phyloP scores from a whole-genome alignment of 2,329 filamentous ascomycete species.

The Penicillium sp. region DNA sequence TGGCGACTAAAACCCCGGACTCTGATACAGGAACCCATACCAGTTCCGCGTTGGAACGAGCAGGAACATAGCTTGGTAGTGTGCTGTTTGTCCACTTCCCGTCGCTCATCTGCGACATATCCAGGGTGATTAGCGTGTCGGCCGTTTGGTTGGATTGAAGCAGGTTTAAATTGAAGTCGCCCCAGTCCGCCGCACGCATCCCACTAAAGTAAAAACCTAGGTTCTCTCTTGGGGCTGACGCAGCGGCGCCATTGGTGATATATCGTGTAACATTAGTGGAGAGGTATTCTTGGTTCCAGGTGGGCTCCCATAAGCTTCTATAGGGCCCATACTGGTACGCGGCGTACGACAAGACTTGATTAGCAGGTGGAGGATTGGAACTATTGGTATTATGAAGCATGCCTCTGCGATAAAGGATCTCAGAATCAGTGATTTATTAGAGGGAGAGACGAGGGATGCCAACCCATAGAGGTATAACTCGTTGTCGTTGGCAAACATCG shows the following conservation, averaged over 20 bases:
- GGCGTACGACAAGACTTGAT: slow-evolving; percentile 55
- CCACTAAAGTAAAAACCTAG: slow-evolving; percentile 71
- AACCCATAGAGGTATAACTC: slow-evolving; percentile 65
- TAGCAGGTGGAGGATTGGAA: slow-evolving; percentile 41
- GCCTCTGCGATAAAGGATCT: slow-evolving; percentile 40
- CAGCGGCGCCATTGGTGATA: slow-evolving; percentile 63
- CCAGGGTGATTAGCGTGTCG: slow-evolving; percentile 59
- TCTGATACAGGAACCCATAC: slow-evolving; percentile 57
- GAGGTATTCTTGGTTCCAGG: slow-evolving; percentile 46
- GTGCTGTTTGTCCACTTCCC: slow-evolving; percentile 61
- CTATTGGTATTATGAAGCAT: slow-evolving; percentile 41
- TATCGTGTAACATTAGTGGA: slow-evolving; percentile 57
- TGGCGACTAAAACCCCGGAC: slow-evolving; percentile 39
- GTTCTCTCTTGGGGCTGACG: slow-evolving; percentile 67
- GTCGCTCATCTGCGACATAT: slow-evolving; percentile 54
- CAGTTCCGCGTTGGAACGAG: slow-evolving; percentile 63
- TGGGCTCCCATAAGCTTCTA: slow-evolving; percentile 31
- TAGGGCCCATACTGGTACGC: slow-evolving; percentile 52
- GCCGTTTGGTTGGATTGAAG: slow-evolving; percentile 48
- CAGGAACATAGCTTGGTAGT: slow-evolving; percentile 51
- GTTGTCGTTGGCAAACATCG: slow-evolving; percentile 63
- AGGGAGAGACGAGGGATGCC: not conserved
- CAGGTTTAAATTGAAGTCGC: slow-evolving; percentile 47
- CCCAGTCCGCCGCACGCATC: slow-evolving; percentile 53
- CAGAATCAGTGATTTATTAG: not conserved